A percentile compares a stretch with the other conserved stretches of the same genome.
Evolutionary conservation across 495 filamentous ascomycete genomes (phyloP).

Genomic region (Podospora pseudopauciseta): DNA sequence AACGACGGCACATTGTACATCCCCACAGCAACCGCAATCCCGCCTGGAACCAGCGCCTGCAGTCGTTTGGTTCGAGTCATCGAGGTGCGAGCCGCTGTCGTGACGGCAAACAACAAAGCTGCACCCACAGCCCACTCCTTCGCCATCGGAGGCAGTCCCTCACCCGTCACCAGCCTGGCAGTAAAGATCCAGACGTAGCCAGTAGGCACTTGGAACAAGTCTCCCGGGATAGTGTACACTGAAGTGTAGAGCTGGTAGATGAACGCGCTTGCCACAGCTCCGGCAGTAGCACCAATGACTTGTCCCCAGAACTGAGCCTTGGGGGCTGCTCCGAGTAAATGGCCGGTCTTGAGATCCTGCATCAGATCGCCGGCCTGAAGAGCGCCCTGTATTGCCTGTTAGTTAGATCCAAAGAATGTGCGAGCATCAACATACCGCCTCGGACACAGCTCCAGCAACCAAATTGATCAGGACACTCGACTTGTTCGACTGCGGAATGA

Average conservation of each 20-base stretch:
- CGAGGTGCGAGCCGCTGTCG: conserved; percentile 64
- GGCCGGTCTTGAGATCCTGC: conserved; percentile 97
- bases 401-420: background rate
- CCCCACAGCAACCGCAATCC: conserved; percentile 93
- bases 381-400: conserved; percentile 64
- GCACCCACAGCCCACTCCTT: conserved; percentile 70
- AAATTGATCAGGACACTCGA: conserved; percentile 89
- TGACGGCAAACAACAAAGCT: conserved; percentile 62
- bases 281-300: conserved; percentile 84
- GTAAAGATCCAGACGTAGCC: conserved; percentile 97
- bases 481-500: conserved; percentile 65
- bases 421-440: conserved; percentile 27
- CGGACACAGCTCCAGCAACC: conserved; percentile 79
- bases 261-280: conserved; percentile 78
- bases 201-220: conserved; percentile 89
- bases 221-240: conserved; percentile 83
- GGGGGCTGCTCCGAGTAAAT: conserved; percentile 85
- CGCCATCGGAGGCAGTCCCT: conserved; percentile 80
- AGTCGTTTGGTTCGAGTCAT: conserved; percentile 38
- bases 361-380: conserved; percentile 96
- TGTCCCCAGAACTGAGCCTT: conserved; percentile 97
- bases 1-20: conserved; percentile 99
- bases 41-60: conserved; percentile 72
- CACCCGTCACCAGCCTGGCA: conserved; percentile 86
- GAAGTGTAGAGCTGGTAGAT: conserved; percentile 90